A percentile compares a stretch with the other conserved stretches of the same genome.
Evolutionary conservation across 2,329 filamentous ascomycete species (phyloP).

Genomic region (Cucurbitaria berberidis): DNA sequence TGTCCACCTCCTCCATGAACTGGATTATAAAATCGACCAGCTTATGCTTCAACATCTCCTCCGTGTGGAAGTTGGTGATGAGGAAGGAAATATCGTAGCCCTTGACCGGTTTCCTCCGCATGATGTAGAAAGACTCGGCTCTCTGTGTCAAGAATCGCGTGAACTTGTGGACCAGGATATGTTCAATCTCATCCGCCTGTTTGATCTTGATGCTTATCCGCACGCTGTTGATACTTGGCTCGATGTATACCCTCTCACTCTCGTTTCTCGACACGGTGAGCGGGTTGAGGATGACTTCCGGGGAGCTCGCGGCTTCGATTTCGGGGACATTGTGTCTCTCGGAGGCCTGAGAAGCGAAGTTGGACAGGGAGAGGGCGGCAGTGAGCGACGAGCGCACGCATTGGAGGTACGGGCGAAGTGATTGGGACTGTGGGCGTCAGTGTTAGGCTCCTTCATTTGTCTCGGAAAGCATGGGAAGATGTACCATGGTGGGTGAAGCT

Average conservation of each 20-base stretch:
- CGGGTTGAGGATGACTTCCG: conserved; percentile 91
- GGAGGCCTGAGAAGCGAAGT: conserved; percentile 96
- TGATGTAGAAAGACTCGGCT: conserved; percentile 95
- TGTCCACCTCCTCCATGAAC: conserved; percentile 99
- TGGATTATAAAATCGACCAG: conserved; percentile 98
- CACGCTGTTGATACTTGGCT: conserved; percentile 96
- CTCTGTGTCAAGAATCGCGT: conserved; percentile 94
- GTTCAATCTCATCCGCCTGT: conserved; percentile 98
- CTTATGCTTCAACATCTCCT: conserved; percentile 99
- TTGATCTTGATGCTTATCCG: conserved; percentile 99
- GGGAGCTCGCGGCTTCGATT: conserved; percentile 89
- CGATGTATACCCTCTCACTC: conserved; percentile 94
- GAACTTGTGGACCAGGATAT: conserved; percentile 98
- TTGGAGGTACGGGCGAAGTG: conserved; percentile 92
- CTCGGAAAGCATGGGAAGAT: background rate
- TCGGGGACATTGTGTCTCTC: conserved; percentile 98
- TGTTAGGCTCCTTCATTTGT: conserved; percentile 3
- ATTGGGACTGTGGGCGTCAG: conserved; percentile 76
- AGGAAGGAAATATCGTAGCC: conserved; percentile 99
- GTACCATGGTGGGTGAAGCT: conserved; percentile 40
- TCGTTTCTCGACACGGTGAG: conserved; percentile 92
- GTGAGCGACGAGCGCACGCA: conserved; percentile 94
- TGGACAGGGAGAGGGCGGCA: conserved; percentile 88
- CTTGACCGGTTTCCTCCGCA: conserved; percentile 95
- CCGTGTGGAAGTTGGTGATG: conserved; percentile 98